Base-by-base conservation (phyloP, 768 basidiomycete species). In the Termitomyces heimii region DNA sequence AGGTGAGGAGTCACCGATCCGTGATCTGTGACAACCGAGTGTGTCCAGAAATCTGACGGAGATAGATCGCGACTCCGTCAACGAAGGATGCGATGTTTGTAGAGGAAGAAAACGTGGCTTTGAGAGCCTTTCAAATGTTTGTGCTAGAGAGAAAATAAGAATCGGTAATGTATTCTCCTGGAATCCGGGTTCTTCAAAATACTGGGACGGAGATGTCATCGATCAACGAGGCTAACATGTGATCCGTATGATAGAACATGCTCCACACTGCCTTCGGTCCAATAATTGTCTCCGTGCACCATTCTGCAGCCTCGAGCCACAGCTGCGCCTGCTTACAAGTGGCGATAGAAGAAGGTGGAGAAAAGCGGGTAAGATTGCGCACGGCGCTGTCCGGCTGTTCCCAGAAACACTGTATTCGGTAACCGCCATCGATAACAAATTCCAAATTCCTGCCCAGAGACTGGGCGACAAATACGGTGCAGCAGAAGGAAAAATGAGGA, bases 171-270 rank as follows among this genome's bases (percentile, higher is more conserved):
- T 62, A 68, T 72, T 69, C 71, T 45, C 72, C 66, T 66, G 73
- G 70, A 73, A 72, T 70, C 26, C 35, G 60, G 45, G 44, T 65
- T 63, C 65, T 66, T 67, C 64, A 58, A 63, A 63, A 65, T 64
- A 61, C 66, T 63, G 62, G 63, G 58, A 63, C 63, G 59, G 65
- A 65, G 60, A 67, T 65, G 66, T 71, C 67, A 79, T 78, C 75
- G 73, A 79, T 79, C 77, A 70, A 76, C 77, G 70, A 77, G 72
- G 71, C 61, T 55, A 53, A 52, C 63, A 66, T 70, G 72, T 69
- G 68, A 66, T 65, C 63, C 37, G 37, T 52, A 47, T 61, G 51
- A 60, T 66, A 63, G 64, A 62, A 65, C 63, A 65, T 55, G 43
- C n/a, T 55, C 37, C 13, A 67, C 63, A 68, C 60, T 60, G 63